phyloP scores from a whole-genome alignment of 2,329 filamentous ascomycete species.

The Sporothrix dimorphospora region DNA sequence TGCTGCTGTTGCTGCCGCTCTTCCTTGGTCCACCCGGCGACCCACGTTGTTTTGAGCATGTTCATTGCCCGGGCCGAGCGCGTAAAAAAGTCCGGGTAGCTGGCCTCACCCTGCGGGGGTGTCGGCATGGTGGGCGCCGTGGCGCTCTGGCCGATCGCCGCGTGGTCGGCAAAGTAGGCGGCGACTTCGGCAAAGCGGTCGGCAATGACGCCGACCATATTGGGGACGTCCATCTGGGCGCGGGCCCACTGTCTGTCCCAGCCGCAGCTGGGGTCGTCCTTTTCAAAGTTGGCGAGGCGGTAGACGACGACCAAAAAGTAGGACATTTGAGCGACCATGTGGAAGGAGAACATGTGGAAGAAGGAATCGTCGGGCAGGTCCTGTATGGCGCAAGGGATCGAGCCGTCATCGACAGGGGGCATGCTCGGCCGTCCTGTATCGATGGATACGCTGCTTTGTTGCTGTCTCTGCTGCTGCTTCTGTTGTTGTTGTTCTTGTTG shows the following conservation, averaged over 20 bases:
- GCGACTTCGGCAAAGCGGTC: background rate
- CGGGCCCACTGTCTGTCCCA: conserved; percentile 29
- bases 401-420: background rate
- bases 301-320: conserved; percentile 22
- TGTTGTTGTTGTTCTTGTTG: background rate
- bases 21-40: conserved; percentile 19
- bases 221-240: conserved; percentile 6
- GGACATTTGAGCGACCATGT: conserved; percentile 24
- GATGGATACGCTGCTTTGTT: background rate
- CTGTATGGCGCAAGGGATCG: background rate
- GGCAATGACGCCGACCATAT: conserved; percentile 7
- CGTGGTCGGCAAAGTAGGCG: conserved; percentile 6
- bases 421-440: background rate
- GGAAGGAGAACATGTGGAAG: conserved; percentile 26
- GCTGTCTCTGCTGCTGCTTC: background rate
- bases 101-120: background rate
- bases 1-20: background rate
- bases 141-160: background rate
- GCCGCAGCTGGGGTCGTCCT: conserved; percentile 20
- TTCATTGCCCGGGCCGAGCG: background rate
- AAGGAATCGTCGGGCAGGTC: conserved; percentile 12
- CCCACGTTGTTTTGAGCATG: conserved; percentile 11
- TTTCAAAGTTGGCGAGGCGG: conserved; percentile 21
- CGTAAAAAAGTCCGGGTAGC: background rate
- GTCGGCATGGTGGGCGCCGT: conserved; percentile 1